phyloP scores from a whole-genome alignment of 2,329 filamentous ascomycete species.

The Claviceps sp. region DNA sequence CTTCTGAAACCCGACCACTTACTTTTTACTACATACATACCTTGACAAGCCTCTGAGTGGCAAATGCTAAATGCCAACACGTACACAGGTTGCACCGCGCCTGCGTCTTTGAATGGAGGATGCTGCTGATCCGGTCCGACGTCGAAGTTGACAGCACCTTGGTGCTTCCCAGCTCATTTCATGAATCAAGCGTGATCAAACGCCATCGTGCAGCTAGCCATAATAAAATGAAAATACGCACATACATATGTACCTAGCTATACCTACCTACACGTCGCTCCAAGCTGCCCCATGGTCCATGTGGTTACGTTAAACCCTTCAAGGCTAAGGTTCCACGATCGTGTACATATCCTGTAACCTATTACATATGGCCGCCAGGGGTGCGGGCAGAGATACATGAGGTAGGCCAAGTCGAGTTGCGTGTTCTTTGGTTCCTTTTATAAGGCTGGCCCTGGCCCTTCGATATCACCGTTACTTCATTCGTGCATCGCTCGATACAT shows the following conservation, averaged over 20 bases:
- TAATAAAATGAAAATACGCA: too few relatives aligned
- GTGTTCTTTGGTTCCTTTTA: background rate
- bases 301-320: background rate
- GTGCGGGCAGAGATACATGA: background rate
- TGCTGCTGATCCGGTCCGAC: background rate
- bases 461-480: background rate
- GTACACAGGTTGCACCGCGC: background rate
- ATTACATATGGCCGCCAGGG: too few relatives aligned
- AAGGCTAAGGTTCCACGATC: too few relatives aligned
- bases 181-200: too few relatives aligned
- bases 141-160: background rate
- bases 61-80: background rate
- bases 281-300: background rate
- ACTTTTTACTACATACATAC: background rate
- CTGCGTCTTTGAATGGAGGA: background rate
- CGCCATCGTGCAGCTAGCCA: too few relatives aligned
- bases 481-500: background rate
- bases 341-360: too few relatives aligned
- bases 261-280: background rate
- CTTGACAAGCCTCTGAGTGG: background rate
- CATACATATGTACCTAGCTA: background rate
- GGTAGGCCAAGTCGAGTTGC: background rate
- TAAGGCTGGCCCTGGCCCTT: background rate
- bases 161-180: background rate
- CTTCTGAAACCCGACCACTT: background rate